Evolutionary conservation across 345 rosid species (phyloP).

Genomic region (Angophora floribunda): DNA sequence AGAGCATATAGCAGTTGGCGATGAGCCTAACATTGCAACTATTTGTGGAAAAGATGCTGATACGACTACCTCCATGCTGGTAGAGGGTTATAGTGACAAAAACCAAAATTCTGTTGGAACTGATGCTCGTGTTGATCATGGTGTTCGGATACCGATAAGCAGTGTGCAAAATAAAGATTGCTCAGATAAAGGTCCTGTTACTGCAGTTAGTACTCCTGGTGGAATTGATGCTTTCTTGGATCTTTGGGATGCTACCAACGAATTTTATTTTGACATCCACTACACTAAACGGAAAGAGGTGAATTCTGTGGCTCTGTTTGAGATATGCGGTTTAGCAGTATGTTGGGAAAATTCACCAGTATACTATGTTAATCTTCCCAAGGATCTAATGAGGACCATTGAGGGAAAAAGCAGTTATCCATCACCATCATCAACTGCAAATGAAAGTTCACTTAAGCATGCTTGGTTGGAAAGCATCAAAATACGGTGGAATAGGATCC

Average conservation of each 20-base stretch:
- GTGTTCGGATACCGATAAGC: neutral
- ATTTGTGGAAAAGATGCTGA: slow-evolving; percentile 2
- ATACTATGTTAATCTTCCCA: slow-evolving; percentile 71
- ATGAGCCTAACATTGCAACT: slow-evolving; percentile 11
- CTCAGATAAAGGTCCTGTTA: slow-evolving; percentile 61
- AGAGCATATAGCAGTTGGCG: slow-evolving; percentile 14
- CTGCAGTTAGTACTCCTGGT: slow-evolving; percentile 49
- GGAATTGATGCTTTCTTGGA: slow-evolving; percentile 91
- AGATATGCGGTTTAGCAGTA: slow-evolving; percentile 82
- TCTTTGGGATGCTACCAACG: slow-evolving; percentile 54
- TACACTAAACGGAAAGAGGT: slow-evolving; percentile 45
- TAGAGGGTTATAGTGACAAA: slow-evolving; percentile 12
- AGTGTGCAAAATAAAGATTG: neutral
- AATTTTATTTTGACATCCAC: slow-evolving; percentile 85
- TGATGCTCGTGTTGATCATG: slow-evolving; percentile 1
- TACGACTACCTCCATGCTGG: neutral
- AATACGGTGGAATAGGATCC: slow-evolving; percentile 64
- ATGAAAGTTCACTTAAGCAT: slow-evolving; percentile 14
- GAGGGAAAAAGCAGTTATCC: slow-evolving; percentile 21
- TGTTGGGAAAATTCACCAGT: slow-evolving; percentile 89
- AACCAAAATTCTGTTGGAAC: neutral
- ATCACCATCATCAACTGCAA: slow-evolving; percentile 21
- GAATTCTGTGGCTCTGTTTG: slow-evolving; percentile 41
- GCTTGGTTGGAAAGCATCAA: slow-evolving; percentile 35
- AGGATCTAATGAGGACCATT: slow-evolving; percentile 50